Evolutionary conservation across 768 basidiomycete species (phyloP).

Genomic region (Tricholoma sp.): DNA sequence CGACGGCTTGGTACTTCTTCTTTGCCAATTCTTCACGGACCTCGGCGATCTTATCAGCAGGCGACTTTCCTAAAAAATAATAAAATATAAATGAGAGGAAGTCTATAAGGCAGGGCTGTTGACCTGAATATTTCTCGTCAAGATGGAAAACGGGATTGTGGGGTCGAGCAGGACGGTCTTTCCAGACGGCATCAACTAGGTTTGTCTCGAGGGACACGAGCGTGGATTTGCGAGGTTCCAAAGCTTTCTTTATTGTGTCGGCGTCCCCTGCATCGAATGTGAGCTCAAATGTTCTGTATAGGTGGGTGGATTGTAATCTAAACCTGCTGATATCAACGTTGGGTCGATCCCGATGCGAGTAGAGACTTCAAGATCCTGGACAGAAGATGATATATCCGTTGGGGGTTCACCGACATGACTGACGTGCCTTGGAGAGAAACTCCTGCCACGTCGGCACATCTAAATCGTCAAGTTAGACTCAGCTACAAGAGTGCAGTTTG

Average conservation of each 20-base stretch:
- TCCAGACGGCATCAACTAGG: slow-evolving; percentile 79
- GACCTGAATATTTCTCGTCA: slow-evolving; percentile 71
- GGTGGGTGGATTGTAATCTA: slow-evolving; percentile 5
- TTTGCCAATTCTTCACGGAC: slow-evolving; percentile 62
- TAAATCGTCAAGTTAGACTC: slow-evolving; percentile 18
- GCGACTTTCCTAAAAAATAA: slow-evolving; percentile 44
- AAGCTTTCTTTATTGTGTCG: slow-evolving; percentile 50
- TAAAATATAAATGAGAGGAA: neutral
- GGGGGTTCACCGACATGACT: neutral
- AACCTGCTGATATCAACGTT: slow-evolving; percentile 64
- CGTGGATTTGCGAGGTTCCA: slow-evolving; percentile 48
- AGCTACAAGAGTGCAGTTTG: neutral
- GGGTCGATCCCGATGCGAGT: slow-evolving; percentile 82
- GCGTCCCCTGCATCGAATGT: slow-evolving; percentile 49
- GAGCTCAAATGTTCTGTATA: neutral
- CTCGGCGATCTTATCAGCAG: slow-evolving; percentile 59
- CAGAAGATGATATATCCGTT: neutral
- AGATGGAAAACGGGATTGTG: slow-evolving; percentile 63
- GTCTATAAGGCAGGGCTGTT: neutral
- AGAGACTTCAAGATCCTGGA: slow-evolving; percentile 54
- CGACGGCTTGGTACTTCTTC: slow-evolving; percentile 63
- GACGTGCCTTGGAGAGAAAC: slow-evolving; percentile 63
- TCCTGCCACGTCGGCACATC: slow-evolving; percentile 92
- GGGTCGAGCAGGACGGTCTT: slow-evolving; percentile 64
- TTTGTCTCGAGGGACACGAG: slow-evolving; percentile 68